Evolutionary conservation across 2,329 filamentous ascomycete species (phyloP).

Genomic region (Penicillium sp.): DNA sequence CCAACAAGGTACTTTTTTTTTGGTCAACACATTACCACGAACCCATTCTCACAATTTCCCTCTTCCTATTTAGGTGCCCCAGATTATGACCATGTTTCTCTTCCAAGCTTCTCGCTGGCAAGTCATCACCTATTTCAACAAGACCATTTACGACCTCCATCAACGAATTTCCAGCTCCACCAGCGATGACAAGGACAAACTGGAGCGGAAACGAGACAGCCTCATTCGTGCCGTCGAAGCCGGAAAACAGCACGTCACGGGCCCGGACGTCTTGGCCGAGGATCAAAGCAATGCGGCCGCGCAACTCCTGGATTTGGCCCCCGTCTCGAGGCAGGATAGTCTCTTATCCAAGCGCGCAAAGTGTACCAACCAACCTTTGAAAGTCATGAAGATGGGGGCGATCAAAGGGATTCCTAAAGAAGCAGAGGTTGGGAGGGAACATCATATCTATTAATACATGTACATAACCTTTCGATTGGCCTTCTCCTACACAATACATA

Average conservation of each 20-base stretch:
- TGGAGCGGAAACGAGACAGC: constrained; percentile 54
- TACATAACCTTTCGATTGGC: too few relatives aligned
- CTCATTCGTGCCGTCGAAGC: constrained; percentile 68
- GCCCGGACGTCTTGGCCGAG: constrained; percentile 83
- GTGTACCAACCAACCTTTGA: constrained; percentile 16
- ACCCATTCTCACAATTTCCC: too few relatives aligned
- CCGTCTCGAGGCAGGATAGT: constrained; percentile 19
- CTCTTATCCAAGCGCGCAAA: constrained; percentile 20
- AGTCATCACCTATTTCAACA: constrained; percentile 63
- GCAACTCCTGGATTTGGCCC: constrained; percentile 27
- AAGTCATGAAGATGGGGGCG: constrained; percentile 22
- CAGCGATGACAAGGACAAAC: constrained; percentile 39
- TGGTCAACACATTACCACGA: too few relatives aligned
- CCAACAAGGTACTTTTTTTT: background rate
- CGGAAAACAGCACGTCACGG: constrained; percentile 73
- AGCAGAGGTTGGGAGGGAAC: constrained; percentile 37
- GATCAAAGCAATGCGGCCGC: constrained; percentile 32
- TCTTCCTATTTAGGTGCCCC: constrained; percentile 55
- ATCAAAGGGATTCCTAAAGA: constrained; percentile 60
- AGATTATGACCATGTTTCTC: constrained; percentile 79
- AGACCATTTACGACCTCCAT: constrained; percentile 52
- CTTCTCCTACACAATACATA: too few relatives aligned
- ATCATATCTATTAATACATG: constrained; percentile 29
- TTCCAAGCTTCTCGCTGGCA: constrained; percentile 83
- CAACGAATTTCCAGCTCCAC: constrained; percentile 40